Evolutionary conservation across 352 stramenopile genomes (phyloP), one percentile per base, ranked within the genome.

Genomic region (Stephanocyclus meneghinianus): DNA sequence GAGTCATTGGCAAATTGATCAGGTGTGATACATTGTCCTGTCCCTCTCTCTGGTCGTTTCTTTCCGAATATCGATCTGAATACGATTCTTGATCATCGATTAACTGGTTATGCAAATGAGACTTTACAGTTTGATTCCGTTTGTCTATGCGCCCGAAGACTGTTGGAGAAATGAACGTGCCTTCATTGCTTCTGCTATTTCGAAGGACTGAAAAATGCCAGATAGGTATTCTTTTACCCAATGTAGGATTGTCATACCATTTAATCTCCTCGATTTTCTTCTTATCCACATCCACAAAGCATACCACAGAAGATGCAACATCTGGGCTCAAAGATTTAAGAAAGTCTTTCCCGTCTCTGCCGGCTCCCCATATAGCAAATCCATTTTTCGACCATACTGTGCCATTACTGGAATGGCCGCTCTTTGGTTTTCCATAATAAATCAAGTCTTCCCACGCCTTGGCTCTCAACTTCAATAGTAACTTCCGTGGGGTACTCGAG

Each of bases 341-440:
- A 78, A 93, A 91, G 30, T 92, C 86, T 62, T 94, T 94, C 37
- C 87, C 89, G 83, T 94, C 89, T 48, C 89, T 70, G 26, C 89
- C 89, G 29, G 87, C 87, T 37, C 85, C 89, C 86, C 85, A 92
- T 29, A 92, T 83, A 9, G 80, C 74, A 82, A 93, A 91, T 15
- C 44, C 63, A 21, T 42, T 35, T 30, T 71, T 73, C 11, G 29
- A 45, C 63, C 59, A 74, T 57, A 69, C 13, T 44, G 63, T 37
- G 32, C 26, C 21, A 61, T 47, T 55, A 44, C 57, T 29, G 26
- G n/a, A 26, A 29, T 10, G 7, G 16, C 62, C n/a, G 11, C 44
- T 55, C 3, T 16, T 57, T 26, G 0, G 2, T 53, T 29, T 76
- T 37, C 56, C 64, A 63, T 67, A 62, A 65, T 88, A 74, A 47